Base-by-base conservation (phyloP, 1,284 basidiomycete genomes). In the Malassezia furfur region DNA sequence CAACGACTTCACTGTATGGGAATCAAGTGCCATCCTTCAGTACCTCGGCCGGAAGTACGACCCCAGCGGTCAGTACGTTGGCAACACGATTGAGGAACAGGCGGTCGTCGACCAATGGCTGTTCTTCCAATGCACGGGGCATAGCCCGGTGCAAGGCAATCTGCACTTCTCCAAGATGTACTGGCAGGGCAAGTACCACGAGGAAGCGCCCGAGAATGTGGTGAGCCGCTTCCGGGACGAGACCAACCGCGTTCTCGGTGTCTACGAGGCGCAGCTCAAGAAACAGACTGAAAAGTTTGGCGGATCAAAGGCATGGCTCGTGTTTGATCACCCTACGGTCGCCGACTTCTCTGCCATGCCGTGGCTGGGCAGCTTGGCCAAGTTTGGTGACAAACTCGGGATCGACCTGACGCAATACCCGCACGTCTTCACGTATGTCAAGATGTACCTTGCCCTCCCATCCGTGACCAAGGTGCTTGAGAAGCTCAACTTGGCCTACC, bases 11-110 rank as follows among this genome's bases (percentile, higher is more conserved):
- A 43, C 38, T 22, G 59, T 69, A 6, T 72, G 68, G 68, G 67
- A 72, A 44, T 52, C 47, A 0, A 64, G 67, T 15, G 68, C 68
- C 2, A 71, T 67, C 34, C 48, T 72, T 5, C 50, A 61, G 44
- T 72, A 70, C 50, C 59, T 72, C 3, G 60, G 52, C n/a, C 55
- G 62, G 37, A 64, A 64, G 53, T 66, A 72, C 44, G 70, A 70
- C 52, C 54, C 64, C 40, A 55, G 51, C 11, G 48, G 60, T 32
- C 43, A 51, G 19, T 66, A 54, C 50, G 43, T 50, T 3, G 68
- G 68, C 22, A 66, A 62, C 52, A 62, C 54, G 0, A 21, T 53
- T 2, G 62, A 67, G 51, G 63, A 68, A 48, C 22, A 57, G 7
- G 59, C 61, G 8, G 50, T 67, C 12, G 54, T 61, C 0, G 60